These are phyloP conservation scores for Trametes sp. DNA, from an alignment of 1,284 basidiomycete genomes.

Conservation along the genomic window DNA sequence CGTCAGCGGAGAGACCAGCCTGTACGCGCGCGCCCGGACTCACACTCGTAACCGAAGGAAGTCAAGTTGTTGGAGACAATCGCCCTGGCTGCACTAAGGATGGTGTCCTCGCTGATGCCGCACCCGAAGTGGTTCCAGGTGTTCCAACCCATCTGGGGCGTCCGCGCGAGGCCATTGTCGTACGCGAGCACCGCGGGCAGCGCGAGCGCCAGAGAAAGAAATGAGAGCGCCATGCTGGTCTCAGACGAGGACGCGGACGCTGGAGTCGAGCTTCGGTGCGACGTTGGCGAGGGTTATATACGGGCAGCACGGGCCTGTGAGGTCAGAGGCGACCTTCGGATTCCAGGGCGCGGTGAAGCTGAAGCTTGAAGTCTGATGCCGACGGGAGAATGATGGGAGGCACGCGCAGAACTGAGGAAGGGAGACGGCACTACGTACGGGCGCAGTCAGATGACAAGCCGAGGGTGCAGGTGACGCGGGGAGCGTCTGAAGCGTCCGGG, in stretches of 20 bases:
- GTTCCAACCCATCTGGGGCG: conserved; percentile 52
- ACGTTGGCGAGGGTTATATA: conserved; percentile 2
- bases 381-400: conserved; percentile 7
- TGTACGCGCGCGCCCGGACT: conserved; percentile 6
- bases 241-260: not conserved
- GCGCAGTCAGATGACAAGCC: conserved; percentile 22
- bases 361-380: conserved; percentile 15
- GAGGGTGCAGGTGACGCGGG: conserved; percentile 15
- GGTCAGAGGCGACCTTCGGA: conserved; percentile 18
- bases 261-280: not conserved
- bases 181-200: conserved; percentile 30
- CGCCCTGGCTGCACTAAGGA: conserved; percentile 43
- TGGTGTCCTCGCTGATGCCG: conserved; percentile 43
- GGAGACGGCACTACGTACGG: conserved; percentile 2
- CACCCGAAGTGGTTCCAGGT: conserved; percentile 49
- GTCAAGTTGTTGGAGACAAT: conserved; percentile 41
- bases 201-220: conserved; percentile 22
- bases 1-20: not conserved
- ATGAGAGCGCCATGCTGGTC: conserved; percentile 21
- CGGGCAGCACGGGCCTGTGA: not conserved
- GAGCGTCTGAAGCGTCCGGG: conserved; percentile 4
- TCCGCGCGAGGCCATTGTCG: conserved; percentile 47
- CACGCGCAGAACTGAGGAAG: conserved; percentile 11
- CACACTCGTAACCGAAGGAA: conserved; percentile 44
- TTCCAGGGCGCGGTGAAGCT: conserved; percentile 5